Conservation (phyloP, 140 eudicot species). For the Flaveria floridana region DNA sequence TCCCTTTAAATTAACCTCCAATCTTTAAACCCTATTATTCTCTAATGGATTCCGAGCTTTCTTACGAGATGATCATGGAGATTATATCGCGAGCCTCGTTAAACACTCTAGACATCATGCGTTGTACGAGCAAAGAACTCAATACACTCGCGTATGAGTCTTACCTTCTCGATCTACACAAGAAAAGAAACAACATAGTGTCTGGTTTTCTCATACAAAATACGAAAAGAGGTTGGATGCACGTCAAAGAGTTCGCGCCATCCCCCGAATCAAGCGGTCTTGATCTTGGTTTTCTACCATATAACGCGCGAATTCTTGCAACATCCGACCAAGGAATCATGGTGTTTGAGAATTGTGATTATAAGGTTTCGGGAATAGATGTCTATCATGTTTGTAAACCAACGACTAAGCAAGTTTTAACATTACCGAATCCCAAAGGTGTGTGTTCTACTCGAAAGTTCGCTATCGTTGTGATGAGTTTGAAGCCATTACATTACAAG, state of each 20-base stretch:
- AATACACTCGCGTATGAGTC: slow-evolving; percentile 11
- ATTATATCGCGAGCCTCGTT: slow-evolving; percentile 22
- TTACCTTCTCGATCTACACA: neutral
- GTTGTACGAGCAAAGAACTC: slow-evolving; percentile 17
- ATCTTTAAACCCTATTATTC: neutral
- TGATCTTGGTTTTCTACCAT: slow-evolving; percentile 19
- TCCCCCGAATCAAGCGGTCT: slow-evolving; percentile 9
- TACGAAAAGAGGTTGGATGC: too few species aligned
- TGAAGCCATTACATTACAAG: slow-evolving; percentile 24
- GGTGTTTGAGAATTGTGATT: slow-evolving; percentile 7
- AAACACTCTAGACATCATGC: slow-evolving; percentile 15
- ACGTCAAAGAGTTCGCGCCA: slow-evolving; percentile 7
- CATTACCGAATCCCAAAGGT: slow-evolving; percentile 25
- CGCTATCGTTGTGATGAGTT: slow-evolving; percentile 9
- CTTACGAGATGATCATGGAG: slow-evolving; percentile 24
- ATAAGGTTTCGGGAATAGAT: too few species aligned
- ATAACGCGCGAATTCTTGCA: slow-evolving; percentile 5
- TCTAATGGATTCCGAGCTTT: slow-evolving; percentile 10
- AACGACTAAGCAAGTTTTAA: slow-evolving; percentile 21
- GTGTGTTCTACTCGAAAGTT: neutral
- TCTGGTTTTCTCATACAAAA: slow-evolving; percentile 21
- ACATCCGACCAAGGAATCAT: slow-evolving; percentile 29
- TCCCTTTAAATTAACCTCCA: neutral
- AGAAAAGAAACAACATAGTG: slow-evolving; percentile 20
- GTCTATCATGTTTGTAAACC: slow-evolving; percentile 30